These are phyloP conservation scores for Orbilia quercus DNA, from an alignment of 2,329 filamentous ascomycete genomes.

Conservation along the genomic window DNA sequence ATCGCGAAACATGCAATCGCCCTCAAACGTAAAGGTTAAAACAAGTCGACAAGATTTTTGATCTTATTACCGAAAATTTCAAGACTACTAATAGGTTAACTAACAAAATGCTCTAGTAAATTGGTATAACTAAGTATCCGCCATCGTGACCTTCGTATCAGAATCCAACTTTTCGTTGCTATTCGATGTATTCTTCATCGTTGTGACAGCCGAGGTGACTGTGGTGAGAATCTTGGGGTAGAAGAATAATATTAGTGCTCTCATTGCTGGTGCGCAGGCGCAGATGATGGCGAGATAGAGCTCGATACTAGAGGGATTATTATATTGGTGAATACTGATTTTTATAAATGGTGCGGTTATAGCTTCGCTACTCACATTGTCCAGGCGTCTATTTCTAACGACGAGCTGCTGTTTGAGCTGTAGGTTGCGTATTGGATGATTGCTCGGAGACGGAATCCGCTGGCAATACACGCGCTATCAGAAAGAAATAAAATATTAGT, in stretches of 20 bases:
- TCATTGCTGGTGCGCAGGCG: constrained; percentile 18
- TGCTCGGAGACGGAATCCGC: constrained; percentile 22
- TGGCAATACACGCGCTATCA: constrained; percentile 23
- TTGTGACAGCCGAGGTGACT: constrained; percentile 2
- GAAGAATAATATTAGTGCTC: constrained; percentile 16
- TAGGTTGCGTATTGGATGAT: constrained; percentile 21
- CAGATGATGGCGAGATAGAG: constrained; percentile 20
- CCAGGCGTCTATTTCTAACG: constrained; percentile 26
- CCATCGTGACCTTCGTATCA: too few species aligned
- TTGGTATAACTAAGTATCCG: too few species aligned
- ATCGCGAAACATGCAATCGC: too few species aligned
- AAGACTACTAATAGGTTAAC: too few species aligned
- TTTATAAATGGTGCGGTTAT: not conserved
- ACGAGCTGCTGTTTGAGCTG: constrained; percentile 10
- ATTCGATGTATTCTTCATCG: not conserved
- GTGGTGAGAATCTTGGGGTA: constrained; percentile 1
- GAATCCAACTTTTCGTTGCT: too few species aligned
- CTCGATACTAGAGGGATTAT: constrained; percentile 22
- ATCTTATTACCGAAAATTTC: too few species aligned
- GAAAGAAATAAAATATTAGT: not conserved
- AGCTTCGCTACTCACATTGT: constrained; percentile 29
- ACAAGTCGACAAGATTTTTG: too few species aligned
- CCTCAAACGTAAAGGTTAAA: too few species aligned
- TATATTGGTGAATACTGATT: too few species aligned
- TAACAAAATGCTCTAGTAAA: too few species aligned